Percentiles rank a stretch among this genome's conserved stretches.
phyloP scores from a whole-genome alignment of 2,329 filamentous ascomycete genomes.

The Aspergillus sp. region DNA sequence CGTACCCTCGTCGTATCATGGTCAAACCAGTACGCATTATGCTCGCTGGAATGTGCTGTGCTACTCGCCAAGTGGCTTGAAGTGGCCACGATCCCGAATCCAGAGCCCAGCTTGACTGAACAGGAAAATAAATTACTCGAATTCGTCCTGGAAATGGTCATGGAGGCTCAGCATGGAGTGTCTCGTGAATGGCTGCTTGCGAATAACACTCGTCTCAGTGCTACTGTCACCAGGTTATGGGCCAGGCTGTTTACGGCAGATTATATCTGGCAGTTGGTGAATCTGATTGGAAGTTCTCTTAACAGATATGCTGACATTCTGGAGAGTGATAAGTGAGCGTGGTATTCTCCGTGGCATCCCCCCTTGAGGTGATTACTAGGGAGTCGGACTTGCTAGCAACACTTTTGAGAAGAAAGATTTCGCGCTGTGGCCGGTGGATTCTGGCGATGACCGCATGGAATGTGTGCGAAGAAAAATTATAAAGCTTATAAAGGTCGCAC shows the following conservation, averaged over 20 bases:
- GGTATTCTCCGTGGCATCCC: neutral
- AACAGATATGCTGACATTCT: slow-evolving; percentile 36
- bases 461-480: no score
- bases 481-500: no score
- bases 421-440: no score
- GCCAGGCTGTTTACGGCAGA: slow-evolving; percentile 38
- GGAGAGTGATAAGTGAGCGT: slow-evolving; percentile 14
- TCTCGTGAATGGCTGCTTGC: slow-evolving; percentile 35
- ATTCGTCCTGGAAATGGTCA: slow-evolving; percentile 41
- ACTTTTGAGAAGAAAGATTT: no score
- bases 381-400: no score
- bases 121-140: slow-evolving; percentile 37
- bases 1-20: slow-evolving; percentile 59
- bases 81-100: slow-evolving; percentile 30
- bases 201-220: slow-evolving; percentile 36
- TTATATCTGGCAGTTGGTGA: slow-evolving; percentile 42
- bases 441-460: no score
- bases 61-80: slow-evolving; percentile 53
- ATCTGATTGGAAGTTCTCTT: slow-evolving; percentile 38
- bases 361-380: no score
- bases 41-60: slow-evolving; percentile 57
- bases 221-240: slow-evolving; percentile 36
- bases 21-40: slow-evolving; percentile 60
- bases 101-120: slow-evolving; percentile 31
- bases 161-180: slow-evolving; percentile 37